Evolutionary conservation across 2,329 filamentous ascomycete species (phyloP).

Genomic region (Elsinoe ampelina): DNA sequence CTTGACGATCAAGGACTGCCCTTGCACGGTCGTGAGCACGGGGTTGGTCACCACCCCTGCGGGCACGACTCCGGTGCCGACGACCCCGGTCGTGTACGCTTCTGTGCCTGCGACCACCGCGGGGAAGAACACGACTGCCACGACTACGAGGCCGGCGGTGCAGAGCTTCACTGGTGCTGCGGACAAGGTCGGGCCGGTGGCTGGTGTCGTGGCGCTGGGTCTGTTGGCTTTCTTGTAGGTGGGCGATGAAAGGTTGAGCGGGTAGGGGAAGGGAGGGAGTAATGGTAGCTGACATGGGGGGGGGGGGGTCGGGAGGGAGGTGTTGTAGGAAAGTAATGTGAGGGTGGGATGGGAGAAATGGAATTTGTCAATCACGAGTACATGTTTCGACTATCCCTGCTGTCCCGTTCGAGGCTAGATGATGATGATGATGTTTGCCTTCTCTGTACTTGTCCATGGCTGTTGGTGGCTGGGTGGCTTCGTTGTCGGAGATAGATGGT

Average conservation of each 20-base stretch:
- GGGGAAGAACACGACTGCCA: not conserved
- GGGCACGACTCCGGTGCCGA: not conserved
- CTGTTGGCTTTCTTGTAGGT: not conserved
- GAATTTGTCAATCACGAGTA: no score
- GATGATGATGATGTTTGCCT: no score
- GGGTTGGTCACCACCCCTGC: not conserved
- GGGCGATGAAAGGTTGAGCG: not conserved
- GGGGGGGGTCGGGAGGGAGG: no score
- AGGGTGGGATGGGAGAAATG: no score
- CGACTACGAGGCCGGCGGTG: not conserved
- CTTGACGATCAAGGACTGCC: slow-evolving; percentile 9
- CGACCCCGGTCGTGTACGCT: not conserved
- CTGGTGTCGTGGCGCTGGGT: not conserved
- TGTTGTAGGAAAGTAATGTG: no score
- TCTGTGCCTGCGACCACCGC: not conserved
- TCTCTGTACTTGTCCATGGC: no score
- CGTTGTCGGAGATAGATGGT: no score
- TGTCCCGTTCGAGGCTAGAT: no score
- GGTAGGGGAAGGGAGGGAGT: not conserved
- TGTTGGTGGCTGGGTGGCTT: no score
- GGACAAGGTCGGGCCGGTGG: not conserved
- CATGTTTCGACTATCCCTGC: no score
- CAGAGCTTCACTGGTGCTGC: slow-evolving; percentile 1
- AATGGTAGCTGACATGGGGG: no score
- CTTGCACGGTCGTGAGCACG: slow-evolving; percentile 12